These are phyloP conservation scores for Sporisorium sorghi DNA, from an alignment of 1,284 basidiomycete species.

Conservation along the genomic window DNA sequence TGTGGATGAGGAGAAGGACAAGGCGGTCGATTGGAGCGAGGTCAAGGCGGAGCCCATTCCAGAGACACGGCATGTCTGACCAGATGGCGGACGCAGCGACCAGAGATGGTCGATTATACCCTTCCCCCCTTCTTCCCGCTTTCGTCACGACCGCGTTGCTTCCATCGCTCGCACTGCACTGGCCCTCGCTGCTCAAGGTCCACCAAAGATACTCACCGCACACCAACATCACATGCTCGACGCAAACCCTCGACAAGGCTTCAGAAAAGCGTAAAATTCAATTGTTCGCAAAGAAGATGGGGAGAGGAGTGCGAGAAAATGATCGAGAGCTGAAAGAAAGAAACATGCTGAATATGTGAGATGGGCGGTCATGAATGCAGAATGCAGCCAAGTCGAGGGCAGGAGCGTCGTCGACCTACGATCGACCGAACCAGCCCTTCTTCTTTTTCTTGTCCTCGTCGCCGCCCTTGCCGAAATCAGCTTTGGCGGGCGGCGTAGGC, in stretches of 20 bases:
- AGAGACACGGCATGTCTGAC: slow-evolving; percentile 50
- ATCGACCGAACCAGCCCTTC: slow-evolving; percentile 51
- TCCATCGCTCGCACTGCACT: neutral
- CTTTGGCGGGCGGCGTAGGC: slow-evolving; percentile 12
- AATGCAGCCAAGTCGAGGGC: neutral
- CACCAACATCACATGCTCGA: neutral
- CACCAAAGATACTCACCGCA: neutral
- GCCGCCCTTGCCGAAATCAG: slow-evolving; percentile 23
- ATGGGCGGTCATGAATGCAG: neutral
- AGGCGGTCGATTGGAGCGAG: slow-evolving; percentile 79
- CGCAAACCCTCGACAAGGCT: neutral
- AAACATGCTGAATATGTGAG: slow-evolving; percentile 7
- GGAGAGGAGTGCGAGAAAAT: neutral
- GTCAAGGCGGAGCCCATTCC: slow-evolving; percentile 89
- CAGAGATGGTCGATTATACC: neutral
- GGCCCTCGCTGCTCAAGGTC: neutral
- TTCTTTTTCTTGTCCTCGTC: slow-evolving; percentile 51
- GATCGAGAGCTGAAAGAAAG: neutral
- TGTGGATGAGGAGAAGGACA: slow-evolving; percentile 85
- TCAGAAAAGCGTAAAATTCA: neutral
- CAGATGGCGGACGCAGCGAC: neutral
- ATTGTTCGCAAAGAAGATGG: neutral
- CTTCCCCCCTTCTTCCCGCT: neutral
- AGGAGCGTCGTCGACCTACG: slow-evolving; percentile 11
- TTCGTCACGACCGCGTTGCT: neutral